Percentiles rank a stretch among this genome's conserved stretches.
Conservation (phyloP, 176 grass and related monocot species). For the Bromus sterilis region DNA sequence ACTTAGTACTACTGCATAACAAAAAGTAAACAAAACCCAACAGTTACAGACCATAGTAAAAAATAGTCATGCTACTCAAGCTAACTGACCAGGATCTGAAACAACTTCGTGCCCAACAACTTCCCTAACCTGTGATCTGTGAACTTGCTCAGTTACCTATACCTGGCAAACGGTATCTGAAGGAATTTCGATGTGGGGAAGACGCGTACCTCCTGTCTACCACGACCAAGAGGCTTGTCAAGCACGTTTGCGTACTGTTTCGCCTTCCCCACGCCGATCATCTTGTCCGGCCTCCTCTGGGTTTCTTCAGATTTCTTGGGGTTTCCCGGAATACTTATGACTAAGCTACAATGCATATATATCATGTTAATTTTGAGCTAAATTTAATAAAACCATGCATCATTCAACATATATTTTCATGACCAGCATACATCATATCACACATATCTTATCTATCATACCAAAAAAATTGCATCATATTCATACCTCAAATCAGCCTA, state of each 20-base stretch:
- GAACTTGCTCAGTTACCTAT: constrained; percentile 10
- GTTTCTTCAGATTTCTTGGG: not conserved
- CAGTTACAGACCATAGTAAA: not conserved
- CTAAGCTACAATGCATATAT: too few relatives aligned
- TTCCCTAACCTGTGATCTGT: not conserved
- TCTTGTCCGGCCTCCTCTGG: constrained; percentile 21
- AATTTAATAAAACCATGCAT: too few relatives aligned
- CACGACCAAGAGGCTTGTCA: constrained; percentile 85
- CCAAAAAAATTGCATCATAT: too few relatives aligned
- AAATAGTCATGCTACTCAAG: not conserved
- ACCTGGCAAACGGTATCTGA: constrained; percentile 5
- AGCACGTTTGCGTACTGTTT: constrained; percentile 95
- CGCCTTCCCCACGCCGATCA: constrained; percentile 91
- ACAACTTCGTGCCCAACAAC: not conserved
- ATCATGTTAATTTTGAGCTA: too few relatives aligned
- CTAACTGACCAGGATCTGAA: not conserved
- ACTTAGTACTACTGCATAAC: too few relatives aligned
- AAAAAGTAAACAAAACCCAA: not conserved
- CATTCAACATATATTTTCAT: too few relatives aligned
- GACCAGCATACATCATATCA: too few relatives aligned
- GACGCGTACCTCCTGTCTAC: constrained; percentile 61
- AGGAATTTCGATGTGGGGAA: not conserved
- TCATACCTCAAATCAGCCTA: too few relatives aligned
- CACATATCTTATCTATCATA: too few relatives aligned
- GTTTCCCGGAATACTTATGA: too few relatives aligned